Evolutionary conservation across 306 rosid genomes (phyloP).

Genomic region (Gastrolobium bilobum): DNA sequence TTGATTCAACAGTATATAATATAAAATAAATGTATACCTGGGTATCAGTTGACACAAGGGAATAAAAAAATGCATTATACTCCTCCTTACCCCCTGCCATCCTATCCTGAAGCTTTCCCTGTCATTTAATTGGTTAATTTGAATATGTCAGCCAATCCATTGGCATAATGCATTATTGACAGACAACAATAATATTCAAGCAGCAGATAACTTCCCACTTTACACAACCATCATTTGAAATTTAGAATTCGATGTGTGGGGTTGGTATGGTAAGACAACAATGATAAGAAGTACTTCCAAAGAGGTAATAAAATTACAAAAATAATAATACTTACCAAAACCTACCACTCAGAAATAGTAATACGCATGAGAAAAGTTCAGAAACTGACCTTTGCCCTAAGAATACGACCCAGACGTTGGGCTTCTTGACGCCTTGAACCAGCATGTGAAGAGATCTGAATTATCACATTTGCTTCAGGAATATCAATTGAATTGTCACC

Average conservation of each 20-base stretch:
- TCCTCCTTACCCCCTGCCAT: conserved; percentile 99
- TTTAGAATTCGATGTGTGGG: conserved; percentile 21
- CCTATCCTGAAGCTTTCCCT: conserved; percentile 96
- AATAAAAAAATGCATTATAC: conserved; percentile 96
- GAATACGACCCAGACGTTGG: conserved; percentile 99
- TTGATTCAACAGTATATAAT: conserved; percentile 23
- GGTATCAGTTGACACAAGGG: conserved; percentile 97
- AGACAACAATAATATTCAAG: conserved; percentile 35
- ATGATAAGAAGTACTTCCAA: conserved; percentile 22
- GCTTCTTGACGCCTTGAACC: conserved; percentile 99
- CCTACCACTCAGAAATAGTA: conserved; percentile 14
- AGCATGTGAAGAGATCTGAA: conserved; percentile 99
- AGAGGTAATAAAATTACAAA: conserved; percentile 11
- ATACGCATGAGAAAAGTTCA: neutral
- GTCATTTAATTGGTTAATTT: conserved; percentile 51
- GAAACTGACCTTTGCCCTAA: conserved; percentile 91
- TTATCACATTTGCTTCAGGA: conserved; percentile 97
- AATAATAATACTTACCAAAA: conserved; percentile 5
- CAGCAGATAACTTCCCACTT: conserved; percentile 34
- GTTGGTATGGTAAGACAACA: conserved; percentile 13
- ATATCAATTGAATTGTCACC: conserved; percentile 97
- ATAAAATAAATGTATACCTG: conserved; percentile 65
- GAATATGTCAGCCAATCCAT: conserved; percentile 37
- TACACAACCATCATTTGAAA: conserved; percentile 39
- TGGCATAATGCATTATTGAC: conserved; percentile 30